Base-by-base conservation (phyloP, 2,329 filamentous ascomycete species). In the Alternaria ventricosa region DNA sequence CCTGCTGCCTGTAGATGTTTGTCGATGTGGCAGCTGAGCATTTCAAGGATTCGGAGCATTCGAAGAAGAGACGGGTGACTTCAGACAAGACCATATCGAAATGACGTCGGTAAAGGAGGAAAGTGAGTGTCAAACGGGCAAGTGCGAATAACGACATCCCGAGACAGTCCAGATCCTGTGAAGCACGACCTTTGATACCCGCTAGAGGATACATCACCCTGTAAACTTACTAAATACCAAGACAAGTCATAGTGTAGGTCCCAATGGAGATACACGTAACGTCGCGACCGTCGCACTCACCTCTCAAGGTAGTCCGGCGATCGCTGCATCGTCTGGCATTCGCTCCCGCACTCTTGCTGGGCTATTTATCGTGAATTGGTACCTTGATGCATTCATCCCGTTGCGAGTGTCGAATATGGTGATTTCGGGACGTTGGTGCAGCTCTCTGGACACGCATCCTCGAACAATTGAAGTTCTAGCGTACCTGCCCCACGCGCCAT, bases 351-450 rank as follows among this genome's bases (percentile, higher is more conserved):
- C 18, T 6, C 36, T 18, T 41, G 4, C 15, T 6, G 0, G 1
- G 3, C 1, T 0, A 6, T 18, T 11, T 1, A 6, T 11, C 5
- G 5, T 41, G 5, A 11, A 6, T 4, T 1, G 9, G 9, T 41
- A 11, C 8, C 9, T 18, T 11, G 36, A 11, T 41, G 36, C n/a
- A 41, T 41, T 1, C 2, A 18, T 11, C 1, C 18, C 9, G 9
- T 11, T 18, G 36, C 36, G 36, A 18, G n/a, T n/a, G 9, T 18
- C 0, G 36, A 18, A 10, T 6, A 18, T 11, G 4, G 8, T 41
- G 9, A 6, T 18, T 3, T 18, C 36, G 1, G 9, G 36, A 41
- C 4, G 36, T 41, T 41, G 36, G 15, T 41, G 36, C n/a, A 41
- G 36, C 36, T 41, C 36, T 41, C n/a, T 41, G 36, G 5, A 6